These are phyloP conservation scores for Pyrenophora tritici-repentis DNA, from an alignment of 2,329 filamentous ascomycete species.

Conservation along the genomic window DNA sequence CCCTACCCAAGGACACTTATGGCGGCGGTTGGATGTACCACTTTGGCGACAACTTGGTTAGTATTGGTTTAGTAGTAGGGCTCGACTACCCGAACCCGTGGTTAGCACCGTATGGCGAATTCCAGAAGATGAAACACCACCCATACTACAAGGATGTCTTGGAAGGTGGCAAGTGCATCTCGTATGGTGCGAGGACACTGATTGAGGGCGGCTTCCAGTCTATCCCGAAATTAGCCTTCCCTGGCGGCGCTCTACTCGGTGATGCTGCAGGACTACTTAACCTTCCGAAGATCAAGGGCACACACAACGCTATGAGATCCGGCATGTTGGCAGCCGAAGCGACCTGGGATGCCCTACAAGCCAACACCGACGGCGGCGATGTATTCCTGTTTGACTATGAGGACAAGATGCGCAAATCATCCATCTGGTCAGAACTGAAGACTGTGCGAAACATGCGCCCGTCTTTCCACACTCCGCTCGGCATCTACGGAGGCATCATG, in stretches of 20 bases:
- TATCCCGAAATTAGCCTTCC: slow-evolving; percentile 95
- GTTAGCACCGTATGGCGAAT: slow-evolving; percentile 93
- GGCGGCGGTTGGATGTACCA: slow-evolving; percentile 99
- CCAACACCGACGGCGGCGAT: slow-evolving; percentile 63
- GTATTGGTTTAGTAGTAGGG: slow-evolving; percentile 86
- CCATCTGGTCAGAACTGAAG: slow-evolving; percentile 92
- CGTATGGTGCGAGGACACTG: slow-evolving; percentile 88
- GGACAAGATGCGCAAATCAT: slow-evolving; percentile 79
- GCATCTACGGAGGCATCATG: slow-evolving; percentile 84
- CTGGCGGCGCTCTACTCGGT: slow-evolving; percentile 91
- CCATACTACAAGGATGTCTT: slow-evolving; percentile 84
- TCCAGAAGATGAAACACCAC: slow-evolving; percentile 98
- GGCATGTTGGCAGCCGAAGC: slow-evolving; percentile 96
- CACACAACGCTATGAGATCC: slow-evolving; percentile 96
- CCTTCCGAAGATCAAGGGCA: slow-evolving; percentile 97
- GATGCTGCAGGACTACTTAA: slow-evolving; percentile 97
- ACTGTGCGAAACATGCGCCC: slow-evolving; percentile 97
- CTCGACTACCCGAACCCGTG: slow-evolving; percentile 97
- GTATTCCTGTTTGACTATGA: slow-evolving; percentile 97
- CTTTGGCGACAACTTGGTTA: slow-evolving; percentile 96
- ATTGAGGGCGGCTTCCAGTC: slow-evolving; percentile 97
- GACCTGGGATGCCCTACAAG: slow-evolving; percentile 74
- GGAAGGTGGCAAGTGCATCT: slow-evolving; percentile 97
- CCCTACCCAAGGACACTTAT: slow-evolving; percentile 84
- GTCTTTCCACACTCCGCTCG: slow-evolving; percentile 86